Evolutionary conservation across 2,329 filamentous ascomycete species (phyloP).

Genomic region (Aspergillus sergii): DNA sequence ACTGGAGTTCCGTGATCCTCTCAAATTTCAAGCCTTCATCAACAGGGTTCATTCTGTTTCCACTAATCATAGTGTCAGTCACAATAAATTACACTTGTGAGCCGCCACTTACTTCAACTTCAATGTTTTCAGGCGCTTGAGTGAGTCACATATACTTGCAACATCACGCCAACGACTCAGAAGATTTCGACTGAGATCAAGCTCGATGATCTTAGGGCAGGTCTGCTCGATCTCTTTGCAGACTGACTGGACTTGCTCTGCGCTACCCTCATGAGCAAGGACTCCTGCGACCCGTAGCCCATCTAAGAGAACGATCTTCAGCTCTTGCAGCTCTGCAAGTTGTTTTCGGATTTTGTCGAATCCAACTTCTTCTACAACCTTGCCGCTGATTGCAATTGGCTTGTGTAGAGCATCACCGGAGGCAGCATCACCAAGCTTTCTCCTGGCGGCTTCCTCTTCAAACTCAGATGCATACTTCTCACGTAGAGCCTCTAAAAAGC

Average conservation of each 20-base stretch:
- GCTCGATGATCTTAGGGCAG: slow-evolving; percentile 65
- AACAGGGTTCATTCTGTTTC: slow-evolving; percentile 65
- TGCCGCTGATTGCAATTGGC: slow-evolving; percentile 72
- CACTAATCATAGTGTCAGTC: slow-evolving; percentile 52
- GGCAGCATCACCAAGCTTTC: background rate
- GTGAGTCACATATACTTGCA: slow-evolving; percentile 68
- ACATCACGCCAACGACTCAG: slow-evolving; percentile 70
- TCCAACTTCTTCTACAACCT: slow-evolving; percentile 89
- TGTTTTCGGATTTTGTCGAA: slow-evolving; percentile 89
- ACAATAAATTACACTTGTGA: background rate
- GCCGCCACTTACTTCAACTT: slow-evolving; percentile 67
- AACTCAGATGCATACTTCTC: slow-evolving; percentile 77
- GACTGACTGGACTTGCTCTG: slow-evolving; percentile 27
- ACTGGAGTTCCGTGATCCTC: slow-evolving; percentile 61
- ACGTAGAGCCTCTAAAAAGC: slow-evolving; percentile 77
- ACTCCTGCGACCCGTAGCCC: slow-evolving; percentile 63
- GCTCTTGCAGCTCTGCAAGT: slow-evolving; percentile 73
- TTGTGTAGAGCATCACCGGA: slow-evolving; percentile 38
- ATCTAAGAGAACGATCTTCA: slow-evolving; percentile 82
- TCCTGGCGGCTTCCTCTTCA: slow-evolving; percentile 34
- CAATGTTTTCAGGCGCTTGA: slow-evolving; percentile 67
- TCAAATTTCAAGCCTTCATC: slow-evolving; percentile 47
- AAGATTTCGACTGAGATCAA: slow-evolving; percentile 85
- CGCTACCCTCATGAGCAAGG: slow-evolving; percentile 26
- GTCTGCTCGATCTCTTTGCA: slow-evolving; percentile 55